Conservation (phyloP, 805 yeast genomes). For the Nakazawaea siamensis region DNA sequence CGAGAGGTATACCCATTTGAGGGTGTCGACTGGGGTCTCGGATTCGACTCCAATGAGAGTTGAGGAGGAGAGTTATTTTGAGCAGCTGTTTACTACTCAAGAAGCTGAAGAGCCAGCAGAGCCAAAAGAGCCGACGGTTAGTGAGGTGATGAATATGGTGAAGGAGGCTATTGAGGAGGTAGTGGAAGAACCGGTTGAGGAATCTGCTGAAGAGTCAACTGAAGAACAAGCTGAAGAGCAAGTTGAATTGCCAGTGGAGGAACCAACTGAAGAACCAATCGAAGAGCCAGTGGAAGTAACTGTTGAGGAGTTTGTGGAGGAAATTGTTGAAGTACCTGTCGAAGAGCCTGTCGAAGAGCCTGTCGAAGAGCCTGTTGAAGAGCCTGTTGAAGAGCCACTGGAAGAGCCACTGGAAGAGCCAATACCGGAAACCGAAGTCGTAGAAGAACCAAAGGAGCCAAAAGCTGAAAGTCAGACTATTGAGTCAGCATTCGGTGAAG, state of each 20-base stretch:
- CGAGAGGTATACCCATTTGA: too few species aligned
- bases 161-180: not conserved
- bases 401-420: not conserved
- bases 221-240: not conserved
- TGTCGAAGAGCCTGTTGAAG: not conserved
- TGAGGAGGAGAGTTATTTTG: too few species aligned
- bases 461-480: too few species aligned
- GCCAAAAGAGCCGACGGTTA: not conserved
- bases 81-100: too few species aligned
- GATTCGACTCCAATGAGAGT: too few species aligned
- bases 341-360: not conserved
- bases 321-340: not conserved
- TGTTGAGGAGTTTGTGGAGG: constrained; percentile 1
- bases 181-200: constrained; percentile 2
- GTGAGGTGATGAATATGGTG: not conserved
- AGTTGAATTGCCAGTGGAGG: not conserved
- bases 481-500: too few species aligned
- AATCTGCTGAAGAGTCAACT: not conserved
- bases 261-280: not conserved
- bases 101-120: not conserved
- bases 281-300: not conserved
- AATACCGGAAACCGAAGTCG: not conserved
- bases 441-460: not conserved
- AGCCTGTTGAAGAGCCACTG: not conserved
- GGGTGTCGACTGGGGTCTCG: too few species aligned